phyloP scores from a whole-genome alignment of 345 rosid genomes.

The Heritiera fomes region DNA sequence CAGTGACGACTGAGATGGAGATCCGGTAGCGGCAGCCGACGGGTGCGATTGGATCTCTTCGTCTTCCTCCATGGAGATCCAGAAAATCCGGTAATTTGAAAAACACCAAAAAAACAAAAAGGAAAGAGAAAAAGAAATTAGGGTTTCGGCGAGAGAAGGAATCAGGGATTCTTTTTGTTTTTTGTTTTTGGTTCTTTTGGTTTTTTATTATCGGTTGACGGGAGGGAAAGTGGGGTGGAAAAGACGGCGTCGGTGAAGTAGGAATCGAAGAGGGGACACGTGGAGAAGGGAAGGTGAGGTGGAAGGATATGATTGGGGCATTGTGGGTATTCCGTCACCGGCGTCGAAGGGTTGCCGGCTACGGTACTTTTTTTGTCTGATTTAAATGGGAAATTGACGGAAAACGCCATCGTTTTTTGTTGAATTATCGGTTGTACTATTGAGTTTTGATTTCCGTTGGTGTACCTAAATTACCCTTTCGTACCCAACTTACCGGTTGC shows the following conservation, averaged over 20 bases:
- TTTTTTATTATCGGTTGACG: constrained; percentile 33
- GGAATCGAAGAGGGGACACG: constrained; percentile 41
- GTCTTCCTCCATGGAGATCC: constrained; percentile 55
- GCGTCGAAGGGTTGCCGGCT: constrained; percentile 46
- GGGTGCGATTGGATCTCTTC: constrained; percentile 57
- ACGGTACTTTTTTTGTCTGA: constrained; percentile 26
- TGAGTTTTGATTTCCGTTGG: too few species aligned
- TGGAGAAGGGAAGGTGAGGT: constrained; percentile 39
- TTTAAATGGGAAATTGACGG: constrained; percentile 34
- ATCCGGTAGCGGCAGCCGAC: constrained; percentile 32
- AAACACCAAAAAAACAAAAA: too few species aligned
- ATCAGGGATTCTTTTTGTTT: not conserved
- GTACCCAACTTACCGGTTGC: too few species aligned
- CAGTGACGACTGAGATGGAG: constrained; percentile 18
- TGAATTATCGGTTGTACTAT: too few species aligned
- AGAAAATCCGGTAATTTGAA: not conserved
- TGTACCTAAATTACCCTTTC: too few species aligned
- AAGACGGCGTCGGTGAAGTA: constrained; percentile 57
- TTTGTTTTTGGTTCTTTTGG: constrained; percentile 10
- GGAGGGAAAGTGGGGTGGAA: constrained; percentile 17
- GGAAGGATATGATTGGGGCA: constrained; percentile 39
- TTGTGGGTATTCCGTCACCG: constrained; percentile 47
- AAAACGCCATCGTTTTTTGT: constrained; percentile 33
- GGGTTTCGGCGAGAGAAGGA: constrained; percentile 20
- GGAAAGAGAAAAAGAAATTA: not conserved